Conservation (phyloP, 306 rosid genomes). For the Cucumis sativus region Cucumber_9930_V3 NC_026658.2:22810001-22810500, state of each 20-base stretch:
- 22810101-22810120: no score
- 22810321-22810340: not conserved
- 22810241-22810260: no score
- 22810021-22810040: no score
- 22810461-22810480: slow-evolving; percentile 46
- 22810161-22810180: not conserved
- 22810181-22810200: not conserved
- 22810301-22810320: not conserved
- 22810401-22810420: slow-evolving; percentile 35
- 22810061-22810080: no score
- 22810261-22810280: no score
- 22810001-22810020: no score
- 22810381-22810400: slow-evolving; percentile 15
- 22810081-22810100: no score
- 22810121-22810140: no score
- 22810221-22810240: not conserved
- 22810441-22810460: slow-evolving; percentile 47
- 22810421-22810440: slow-evolving; percentile 18
- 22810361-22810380: slow-evolving; percentile 21
- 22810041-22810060: no score
- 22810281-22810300: not conserved
- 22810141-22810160: no score
- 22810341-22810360: slow-evolving; percentile 13
- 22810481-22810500: slow-evolving; percentile 42
- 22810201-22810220: no score